phyloP scores from a whole-genome alignment of 2,329 filamentous ascomycete species.

The Neopestalotiopsis sp. region DNA sequence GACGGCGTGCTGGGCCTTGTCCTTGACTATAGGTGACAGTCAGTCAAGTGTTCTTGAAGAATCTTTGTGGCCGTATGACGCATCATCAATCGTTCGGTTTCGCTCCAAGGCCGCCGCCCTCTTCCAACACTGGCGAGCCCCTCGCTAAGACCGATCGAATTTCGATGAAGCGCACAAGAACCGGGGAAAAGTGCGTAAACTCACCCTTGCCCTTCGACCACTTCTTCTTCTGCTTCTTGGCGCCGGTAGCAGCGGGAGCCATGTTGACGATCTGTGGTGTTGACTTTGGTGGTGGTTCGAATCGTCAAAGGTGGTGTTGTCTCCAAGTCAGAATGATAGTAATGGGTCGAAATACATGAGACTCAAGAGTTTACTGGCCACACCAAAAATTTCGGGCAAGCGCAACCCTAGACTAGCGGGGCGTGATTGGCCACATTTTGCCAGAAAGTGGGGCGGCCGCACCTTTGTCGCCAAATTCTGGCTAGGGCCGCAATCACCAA shows the following conservation, averaged over 20 bases:
- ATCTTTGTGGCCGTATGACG: not conserved
- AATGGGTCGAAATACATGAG: slow-evolving; percentile 1
- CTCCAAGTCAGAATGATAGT: not conserved
- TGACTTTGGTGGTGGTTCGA: slow-evolving; percentile 11
- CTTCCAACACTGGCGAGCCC: not conserved
- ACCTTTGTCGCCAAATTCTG: slow-evolving; percentile 4
- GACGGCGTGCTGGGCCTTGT: slow-evolving; percentile 99
- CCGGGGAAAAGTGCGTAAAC: slow-evolving; percentile 42
- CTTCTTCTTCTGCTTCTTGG: slow-evolving; percentile 86
- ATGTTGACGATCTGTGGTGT: slow-evolving; percentile 45
- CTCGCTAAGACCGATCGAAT: slow-evolving; percentile 6
- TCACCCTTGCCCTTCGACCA: slow-evolving; percentile 75
- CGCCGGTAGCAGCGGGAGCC: slow-evolving; percentile 63
- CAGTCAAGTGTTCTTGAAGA: not conserved
- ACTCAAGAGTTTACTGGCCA: slow-evolving; percentile 6
- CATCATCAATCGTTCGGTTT: not conserved
- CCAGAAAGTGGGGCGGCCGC: not conserved
- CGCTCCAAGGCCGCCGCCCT: not conserved
- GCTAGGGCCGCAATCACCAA: not conserved
- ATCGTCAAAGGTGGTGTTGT: slow-evolving; percentile 10
- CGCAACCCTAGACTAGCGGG: slow-evolving; percentile 11
- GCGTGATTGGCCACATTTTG: slow-evolving; percentile 1
- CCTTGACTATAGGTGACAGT: slow-evolving; percentile 73
- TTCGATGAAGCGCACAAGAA: not conserved
- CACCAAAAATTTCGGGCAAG: slow-evolving; percentile 6